A percentile compares a stretch with the other conserved stretches of the same genome.
phyloP scores from a whole-genome alignment of 2,329 filamentous ascomycete species.

The Podosphaera fusca region DNA sequence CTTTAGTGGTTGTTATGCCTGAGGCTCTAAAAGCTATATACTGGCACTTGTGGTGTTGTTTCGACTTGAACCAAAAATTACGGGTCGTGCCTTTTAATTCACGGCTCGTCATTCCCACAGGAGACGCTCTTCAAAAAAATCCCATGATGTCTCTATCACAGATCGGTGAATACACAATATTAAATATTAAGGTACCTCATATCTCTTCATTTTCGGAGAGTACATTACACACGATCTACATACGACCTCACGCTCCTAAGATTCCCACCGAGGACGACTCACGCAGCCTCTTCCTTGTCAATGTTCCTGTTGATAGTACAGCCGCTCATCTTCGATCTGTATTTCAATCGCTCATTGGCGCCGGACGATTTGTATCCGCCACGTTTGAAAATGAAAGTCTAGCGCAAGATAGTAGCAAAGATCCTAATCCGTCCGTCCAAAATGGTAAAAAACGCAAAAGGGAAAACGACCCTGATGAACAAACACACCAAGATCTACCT shows the following conservation, averaged over 20 bases:
- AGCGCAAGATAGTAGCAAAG: constrained; percentile 5
- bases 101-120: too few relatives aligned
- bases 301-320: constrained; percentile 67
- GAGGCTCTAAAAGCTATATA: too few relatives aligned
- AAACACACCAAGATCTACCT: constrained; percentile 35
- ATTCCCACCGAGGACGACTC: constrained; percentile 48
- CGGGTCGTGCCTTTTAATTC: too few relatives aligned
- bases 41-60: too few relatives aligned
- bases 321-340: constrained; percentile 52
- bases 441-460: constrained; percentile 27
- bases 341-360: constrained; percentile 51
- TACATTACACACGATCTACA: constrained; percentile 66
- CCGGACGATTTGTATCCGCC: constrained; percentile 56
- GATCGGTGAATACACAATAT: constrained; percentile 12
- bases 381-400: constrained; percentile 40
- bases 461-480: constrained; percentile 25
- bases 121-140: too few relatives aligned
- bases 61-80: too few relatives aligned
- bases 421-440: constrained; percentile 12
- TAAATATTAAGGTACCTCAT: constrained; percentile 13
- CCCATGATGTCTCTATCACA: not conserved
- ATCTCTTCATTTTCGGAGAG: constrained; percentile 32
- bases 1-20: too few relatives aligned
- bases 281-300: constrained; percentile 74
- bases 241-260: constrained; percentile 64